Evolutionary conservation across 768 basidiomycete species (phyloP).

Genomic region (Tricholomella constricta): DNA sequence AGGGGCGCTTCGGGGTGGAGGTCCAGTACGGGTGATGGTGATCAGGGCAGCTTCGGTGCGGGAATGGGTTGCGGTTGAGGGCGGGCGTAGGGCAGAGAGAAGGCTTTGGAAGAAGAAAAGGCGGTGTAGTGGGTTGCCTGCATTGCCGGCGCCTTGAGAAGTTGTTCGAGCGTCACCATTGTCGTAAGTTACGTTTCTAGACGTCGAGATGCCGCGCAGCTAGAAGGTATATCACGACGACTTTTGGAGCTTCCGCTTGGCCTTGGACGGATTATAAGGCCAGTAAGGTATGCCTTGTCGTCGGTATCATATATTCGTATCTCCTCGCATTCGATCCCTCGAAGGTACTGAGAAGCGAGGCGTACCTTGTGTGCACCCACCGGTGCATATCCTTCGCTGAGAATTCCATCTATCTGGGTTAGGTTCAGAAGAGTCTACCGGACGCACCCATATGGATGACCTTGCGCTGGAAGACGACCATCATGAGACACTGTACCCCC

Average conservation of each 20-base stretch:
- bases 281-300: slow-evolving; percentile 10
- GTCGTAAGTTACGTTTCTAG: no score
- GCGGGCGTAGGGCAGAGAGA: neutral
- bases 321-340: slow-evolving; percentile 18
- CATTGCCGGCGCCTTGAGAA: slow-evolving; percentile 54
- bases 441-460: slow-evolving; percentile 48
- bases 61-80: slow-evolving; percentile 31
- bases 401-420: neutral
- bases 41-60: no score
- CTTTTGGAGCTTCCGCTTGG: slow-evolving; percentile 2
- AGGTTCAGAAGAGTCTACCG: neutral
- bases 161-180: no score
- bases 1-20: slow-evolving; percentile 39
- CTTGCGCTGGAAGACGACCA: slow-evolving; percentile 47
- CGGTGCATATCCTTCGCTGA: slow-evolving; percentile 33
- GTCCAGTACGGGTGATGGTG: slow-evolving; percentile 56
- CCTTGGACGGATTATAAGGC: slow-evolving; percentile 17
- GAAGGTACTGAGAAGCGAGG: slow-evolving; percentile 12
- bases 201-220: slow-evolving; percentile 26
- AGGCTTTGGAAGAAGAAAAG: slow-evolving; percentile 40
- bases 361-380: slow-evolving; percentile 37
- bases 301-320: slow-evolving; percentile 5
- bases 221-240: slow-evolving; percentile 24
- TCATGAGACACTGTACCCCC: slow-evolving; percentile 40
- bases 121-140: slow-evolving; percentile 46